A percentile compares a stretch with the other conserved stretches of the same genome.
These are phyloP conservation scores for Monosporascus sp. DNA, from an alignment of 2,329 filamentous ascomycete species.

Conservation along the genomic window DNA sequence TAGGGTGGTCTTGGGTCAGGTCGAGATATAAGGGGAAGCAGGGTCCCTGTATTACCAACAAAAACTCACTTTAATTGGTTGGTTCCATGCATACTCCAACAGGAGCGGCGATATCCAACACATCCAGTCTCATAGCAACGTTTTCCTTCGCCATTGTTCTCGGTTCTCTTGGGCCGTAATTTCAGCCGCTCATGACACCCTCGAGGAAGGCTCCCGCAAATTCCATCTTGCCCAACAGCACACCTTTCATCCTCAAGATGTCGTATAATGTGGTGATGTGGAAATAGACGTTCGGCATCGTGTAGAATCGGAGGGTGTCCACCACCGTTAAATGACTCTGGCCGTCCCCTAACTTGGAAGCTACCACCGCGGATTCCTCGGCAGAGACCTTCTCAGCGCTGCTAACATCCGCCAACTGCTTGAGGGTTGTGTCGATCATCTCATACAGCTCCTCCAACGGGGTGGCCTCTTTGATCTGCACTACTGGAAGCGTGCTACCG, in stretches of 20 bases:
- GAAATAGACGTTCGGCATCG: slow-evolving; percentile 60
- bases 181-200: no score
- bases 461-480: slow-evolving; percentile 25
- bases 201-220: slow-evolving; percentile 21
- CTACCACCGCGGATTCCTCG: slow-evolving; percentile 28
- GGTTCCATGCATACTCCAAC: no score
- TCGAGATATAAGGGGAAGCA: no score
- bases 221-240: slow-evolving; percentile 57
- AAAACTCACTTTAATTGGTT: no score
- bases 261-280: slow-evolving; percentile 56
- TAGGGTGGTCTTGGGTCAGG: no score
- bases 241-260: slow-evolving; percentile 57
- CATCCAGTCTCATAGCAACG: no score
- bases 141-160: no score
- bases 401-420: slow-evolving; percentile 19
- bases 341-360: slow-evolving; percentile 25
- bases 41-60: no score
- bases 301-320: slow-evolving; percentile 44
- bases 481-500: slow-evolving; percentile 23
- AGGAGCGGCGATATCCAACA: neutral
- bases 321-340: slow-evolving; percentile 20
- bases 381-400: slow-evolving; percentile 28
- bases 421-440: slow-evolving; percentile 28
- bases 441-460: slow-evolving; percentile 30
- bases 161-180: no score